A percentile compares a stretch with the other conserved stretches of the same genome.
Evolutionary conservation across 805 yeast species (phyloP).

Genomic region (Lipomyces yamadae): DNA sequence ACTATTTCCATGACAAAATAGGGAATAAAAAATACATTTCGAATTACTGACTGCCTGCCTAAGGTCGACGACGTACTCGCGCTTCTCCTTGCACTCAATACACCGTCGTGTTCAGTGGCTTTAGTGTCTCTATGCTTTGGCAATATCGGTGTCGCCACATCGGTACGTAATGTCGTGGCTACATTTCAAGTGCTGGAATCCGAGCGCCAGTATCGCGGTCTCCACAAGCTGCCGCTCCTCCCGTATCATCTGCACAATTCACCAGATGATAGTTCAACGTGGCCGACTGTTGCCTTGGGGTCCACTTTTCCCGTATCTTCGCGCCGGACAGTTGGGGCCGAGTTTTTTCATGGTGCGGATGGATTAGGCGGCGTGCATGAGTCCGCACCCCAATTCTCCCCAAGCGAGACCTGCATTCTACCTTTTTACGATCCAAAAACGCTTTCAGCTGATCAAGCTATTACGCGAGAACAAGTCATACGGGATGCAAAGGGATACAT

Average conservation of each 20-base stretch:
- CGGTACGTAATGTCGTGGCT: slow-evolving; percentile 47
- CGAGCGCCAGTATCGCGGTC: slow-evolving; percentile 43
- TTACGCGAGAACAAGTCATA: slow-evolving; percentile 17
- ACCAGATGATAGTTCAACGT: slow-evolving; percentile 25
- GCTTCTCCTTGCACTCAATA: slow-evolving; percentile 46
- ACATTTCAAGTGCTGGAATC: slow-evolving; percentile 45
- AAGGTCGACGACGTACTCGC: slow-evolving; percentile 50
- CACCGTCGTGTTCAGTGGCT: slow-evolving; percentile 42
- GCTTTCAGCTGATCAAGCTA: slow-evolving; percentile 18
- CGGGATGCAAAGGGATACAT: slow-evolving; percentile 41
- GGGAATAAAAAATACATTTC: too few relatives aligned
- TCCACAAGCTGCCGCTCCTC: slow-evolving; percentile 34
- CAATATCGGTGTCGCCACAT: slow-evolving; percentile 46
- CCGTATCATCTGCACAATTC: slow-evolving; percentile 35
- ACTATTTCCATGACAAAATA: neutral
- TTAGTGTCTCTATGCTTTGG: slow-evolving; percentile 49
- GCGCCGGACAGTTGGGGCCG: slow-evolving; percentile 46
- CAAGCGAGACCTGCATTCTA: slow-evolving; percentile 40
- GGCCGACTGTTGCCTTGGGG: slow-evolving; percentile 48
- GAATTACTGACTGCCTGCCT: neutral
- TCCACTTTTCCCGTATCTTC: slow-evolving; percentile 41
- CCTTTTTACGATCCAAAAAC: slow-evolving; percentile 36
- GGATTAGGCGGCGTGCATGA: slow-evolving; percentile 50
- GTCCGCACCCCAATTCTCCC: slow-evolving; percentile 46
- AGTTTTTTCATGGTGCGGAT: slow-evolving; percentile 50